Conservation (phyloP, 768 basidiomycete species). For the Rickenella mellea region DNA sequence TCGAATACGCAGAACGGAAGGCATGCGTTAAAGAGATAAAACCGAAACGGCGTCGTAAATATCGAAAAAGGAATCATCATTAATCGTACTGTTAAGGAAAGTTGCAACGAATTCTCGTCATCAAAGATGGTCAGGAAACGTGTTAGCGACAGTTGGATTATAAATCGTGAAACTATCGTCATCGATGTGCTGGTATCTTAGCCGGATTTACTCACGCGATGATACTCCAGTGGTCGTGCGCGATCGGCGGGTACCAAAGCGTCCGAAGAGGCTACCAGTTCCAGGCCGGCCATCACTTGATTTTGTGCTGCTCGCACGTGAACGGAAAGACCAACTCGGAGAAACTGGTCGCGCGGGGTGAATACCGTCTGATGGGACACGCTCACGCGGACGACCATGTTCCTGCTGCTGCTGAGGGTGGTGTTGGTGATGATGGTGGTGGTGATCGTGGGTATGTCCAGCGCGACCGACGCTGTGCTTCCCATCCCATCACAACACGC, state of each 20-base stretch:
- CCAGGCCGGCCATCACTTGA: constrained; percentile 64
- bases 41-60: too few relatives aligned
- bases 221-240: too few relatives aligned
- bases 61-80: too few relatives aligned
- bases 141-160: too few relatives aligned
- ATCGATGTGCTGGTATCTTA: too few relatives aligned
- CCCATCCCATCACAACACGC: constrained; percentile 86
- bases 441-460: constrained; percentile 46
- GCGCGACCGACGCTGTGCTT: constrained; percentile 73
- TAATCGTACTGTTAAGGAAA: too few relatives aligned
- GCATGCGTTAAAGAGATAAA: too few relatives aligned
- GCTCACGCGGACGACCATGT: constrained; percentile 18
- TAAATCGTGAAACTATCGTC: too few relatives aligned
- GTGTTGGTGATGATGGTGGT: constrained; percentile 45
- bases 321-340: constrained; percentile 82
- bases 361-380: constrained; percentile 39
- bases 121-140: too few relatives aligned
- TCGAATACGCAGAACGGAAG: too few relatives aligned
- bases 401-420: constrained; percentile 17
- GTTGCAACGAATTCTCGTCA: too few relatives aligned
- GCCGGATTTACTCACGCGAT: too few relatives aligned
- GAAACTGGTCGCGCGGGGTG: constrained; percentile 56
- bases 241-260: constrained; percentile 69
- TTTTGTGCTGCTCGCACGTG: constrained; percentile 62
- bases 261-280: constrained; percentile 56